These are phyloP conservation scores for Cutaneotrichosporon spelunceum DNA, from an alignment of 1,284 basidiomycete species.

Conservation along the genomic window DNA sequence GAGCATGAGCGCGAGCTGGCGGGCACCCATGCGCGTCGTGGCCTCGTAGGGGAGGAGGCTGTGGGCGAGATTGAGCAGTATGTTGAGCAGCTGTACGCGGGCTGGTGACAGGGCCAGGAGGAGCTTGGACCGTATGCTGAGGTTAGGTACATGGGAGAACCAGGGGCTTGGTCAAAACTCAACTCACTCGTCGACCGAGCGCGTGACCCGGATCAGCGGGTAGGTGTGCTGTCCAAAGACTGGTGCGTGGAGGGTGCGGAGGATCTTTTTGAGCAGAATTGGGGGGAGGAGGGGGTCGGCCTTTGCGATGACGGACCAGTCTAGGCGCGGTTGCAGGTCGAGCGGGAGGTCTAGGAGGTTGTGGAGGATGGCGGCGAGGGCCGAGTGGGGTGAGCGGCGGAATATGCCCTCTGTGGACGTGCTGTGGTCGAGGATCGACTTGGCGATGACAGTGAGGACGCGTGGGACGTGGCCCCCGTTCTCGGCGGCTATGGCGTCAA, in stretches of 20 bases:
- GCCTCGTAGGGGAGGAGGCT: conserved; percentile 27
- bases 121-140: conserved; percentile 26
- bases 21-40: conserved; percentile 33
- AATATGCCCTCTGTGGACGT: conserved; percentile 39
- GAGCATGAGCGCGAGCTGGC: conserved; percentile 36
- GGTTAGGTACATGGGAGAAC: not conserved
- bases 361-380: conserved; percentile 21
- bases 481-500: conserved; percentile 25
- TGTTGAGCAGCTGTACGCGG: conserved; percentile 20
- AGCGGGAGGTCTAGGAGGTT: conserved; percentile 33
- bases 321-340: conserved; percentile 29
- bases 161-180: not conserved
- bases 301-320: conserved; percentile 36
- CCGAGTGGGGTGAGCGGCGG: conserved; percentile 27
- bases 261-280: conserved; percentile 16
- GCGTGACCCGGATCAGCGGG: conserved; percentile 14
- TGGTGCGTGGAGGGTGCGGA: conserved; percentile 11
- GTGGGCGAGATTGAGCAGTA: conserved; percentile 29
- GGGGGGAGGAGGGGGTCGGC: conserved; percentile 40
- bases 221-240: conserved; percentile 29
- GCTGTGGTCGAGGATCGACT: conserved; percentile 34
- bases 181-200: conserved; percentile 26
- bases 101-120: conserved; percentile 23
- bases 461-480: conserved; percentile 26
- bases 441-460: conserved; percentile 26